Percentiles rank a stretch among this genome's conserved stretches.
phyloP scores from a whole-genome alignment of 306 rosid genomes.

The Benincasa hispida region DNA sequence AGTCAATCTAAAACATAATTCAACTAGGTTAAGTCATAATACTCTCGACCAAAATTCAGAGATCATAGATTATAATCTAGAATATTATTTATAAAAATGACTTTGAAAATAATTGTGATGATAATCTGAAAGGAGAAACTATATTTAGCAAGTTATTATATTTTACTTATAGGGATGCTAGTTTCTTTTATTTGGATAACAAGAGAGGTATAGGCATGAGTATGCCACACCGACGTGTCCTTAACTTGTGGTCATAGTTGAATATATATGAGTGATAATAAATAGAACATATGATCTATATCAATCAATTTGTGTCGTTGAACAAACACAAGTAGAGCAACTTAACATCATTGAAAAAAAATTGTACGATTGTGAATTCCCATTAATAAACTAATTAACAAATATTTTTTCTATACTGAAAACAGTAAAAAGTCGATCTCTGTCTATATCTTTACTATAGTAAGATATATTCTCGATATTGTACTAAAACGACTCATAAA shows the following conservation, averaged over 20 bases:
- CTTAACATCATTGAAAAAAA: not conserved
- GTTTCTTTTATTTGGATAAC: too few relatives aligned
- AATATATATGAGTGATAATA: not conserved
- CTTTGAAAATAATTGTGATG: not conserved
- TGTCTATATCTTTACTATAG: not conserved
- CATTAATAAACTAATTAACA: not conserved
- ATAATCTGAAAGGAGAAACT: not conserved
- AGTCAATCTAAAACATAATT: not conserved
- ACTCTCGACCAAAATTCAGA: not conserved
- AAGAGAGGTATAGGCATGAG: too few relatives aligned
- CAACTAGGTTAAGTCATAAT: too few relatives aligned
- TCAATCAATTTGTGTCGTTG: not conserved
- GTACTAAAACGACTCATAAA: not conserved
- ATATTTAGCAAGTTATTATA: too few relatives aligned
- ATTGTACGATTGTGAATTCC: not conserved
- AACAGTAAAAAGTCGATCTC: not conserved
- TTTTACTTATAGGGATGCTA: too few relatives aligned
- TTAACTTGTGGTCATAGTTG: not conserved
- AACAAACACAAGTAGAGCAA: not conserved
- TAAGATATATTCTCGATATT: not conserved
- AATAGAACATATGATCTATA: not conserved
- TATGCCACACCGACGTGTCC: not conserved
- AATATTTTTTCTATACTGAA: not conserved
- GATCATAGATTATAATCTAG: not conserved
- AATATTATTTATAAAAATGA: too few relatives aligned